phyloP scores from a whole-genome alignment of 2,329 filamentous ascomycete genomes.

The Xylariaceae sp. region DNA sequence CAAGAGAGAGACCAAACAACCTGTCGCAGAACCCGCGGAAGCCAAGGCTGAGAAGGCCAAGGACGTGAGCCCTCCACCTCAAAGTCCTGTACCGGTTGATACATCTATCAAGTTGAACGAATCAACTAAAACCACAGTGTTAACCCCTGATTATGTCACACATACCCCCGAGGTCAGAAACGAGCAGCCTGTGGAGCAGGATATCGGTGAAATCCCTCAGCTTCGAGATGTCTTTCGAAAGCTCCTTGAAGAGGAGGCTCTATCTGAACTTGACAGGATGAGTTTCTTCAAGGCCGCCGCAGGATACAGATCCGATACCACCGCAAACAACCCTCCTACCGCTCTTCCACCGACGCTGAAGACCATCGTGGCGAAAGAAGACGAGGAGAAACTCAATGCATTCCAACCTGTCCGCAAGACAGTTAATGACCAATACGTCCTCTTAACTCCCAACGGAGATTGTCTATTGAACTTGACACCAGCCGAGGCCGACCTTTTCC shows the following conservation, averaged over 20 bases:
- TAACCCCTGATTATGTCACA: slow-evolving; percentile 32
- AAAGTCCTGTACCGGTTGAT: slow-evolving; percentile 26
- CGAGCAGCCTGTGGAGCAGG: slow-evolving; percentile 28
- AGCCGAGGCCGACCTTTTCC: slow-evolving; percentile 66
- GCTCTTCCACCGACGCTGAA: slow-evolving; percentile 38
- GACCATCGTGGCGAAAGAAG: slow-evolving; percentile 48
- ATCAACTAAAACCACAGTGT: slow-evolving; percentile 33
- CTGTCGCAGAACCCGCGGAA: slow-evolving; percentile 20
- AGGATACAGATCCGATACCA: slow-evolving; percentile 31
- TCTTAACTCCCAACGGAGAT: slow-evolving; percentile 73
- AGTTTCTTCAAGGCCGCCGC: slow-evolving; percentile 37
- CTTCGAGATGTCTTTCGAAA: slow-evolving; percentile 36
- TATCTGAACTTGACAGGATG: slow-evolving; percentile 35
- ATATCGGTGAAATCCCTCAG: slow-evolving; percentile 30
- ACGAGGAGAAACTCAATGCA: slow-evolving; percentile 51
- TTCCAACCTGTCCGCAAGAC: slow-evolving; percentile 59
- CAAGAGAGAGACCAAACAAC: slow-evolving; percentile 16
- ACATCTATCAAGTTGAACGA: slow-evolving; percentile 32
- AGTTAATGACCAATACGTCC: slow-evolving; percentile 61
- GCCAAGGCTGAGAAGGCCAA: slow-evolving; percentile 22
- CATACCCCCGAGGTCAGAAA: slow-evolving; percentile 24
- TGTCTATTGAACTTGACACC: slow-evolving; percentile 68
- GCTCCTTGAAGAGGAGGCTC: slow-evolving; percentile 32
- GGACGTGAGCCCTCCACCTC: slow-evolving; percentile 24
- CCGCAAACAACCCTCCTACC: slow-evolving; percentile 24